Conservation (phyloP, 331 rosid genomes). For the Malus hybrid region DNA sequence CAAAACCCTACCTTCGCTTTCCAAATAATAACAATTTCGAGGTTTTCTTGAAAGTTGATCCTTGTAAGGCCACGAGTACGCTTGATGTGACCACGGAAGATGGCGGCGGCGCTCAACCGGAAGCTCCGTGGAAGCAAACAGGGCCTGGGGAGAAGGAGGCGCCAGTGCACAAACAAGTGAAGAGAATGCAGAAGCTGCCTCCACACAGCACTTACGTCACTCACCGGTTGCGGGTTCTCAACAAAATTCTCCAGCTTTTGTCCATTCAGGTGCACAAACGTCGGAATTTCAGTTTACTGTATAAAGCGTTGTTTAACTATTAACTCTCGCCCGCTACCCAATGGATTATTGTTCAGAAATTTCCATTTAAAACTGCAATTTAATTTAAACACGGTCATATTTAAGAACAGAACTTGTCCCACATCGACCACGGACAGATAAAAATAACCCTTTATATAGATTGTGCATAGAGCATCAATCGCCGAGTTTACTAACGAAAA, state of each 20-base stretch:
- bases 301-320: neutral
- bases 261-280: constrained; percentile 47
- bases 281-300: neutral
- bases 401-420: too few relatives aligned
- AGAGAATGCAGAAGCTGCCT: constrained; percentile 54
- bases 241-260: constrained; percentile 67
- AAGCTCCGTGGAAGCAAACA: constrained; percentile 19
- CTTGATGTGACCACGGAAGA: constrained; percentile 31
- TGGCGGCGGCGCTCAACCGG: constrained; percentile 24
- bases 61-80: neutral
- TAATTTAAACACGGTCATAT: too few relatives aligned
- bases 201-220: constrained; percentile 48
- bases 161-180: constrained; percentile 51
- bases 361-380: too few relatives aligned
- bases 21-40: neutral
- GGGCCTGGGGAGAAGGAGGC: constrained; percentile 48
- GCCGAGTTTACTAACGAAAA: too few relatives aligned
- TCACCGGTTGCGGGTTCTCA: constrained; percentile 74
- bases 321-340: neutral
- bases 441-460: too few relatives aligned
- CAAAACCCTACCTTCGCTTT: neutral
- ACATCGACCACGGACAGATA: too few relatives aligned
- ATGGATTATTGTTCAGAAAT: too few relatives aligned
- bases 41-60: neutral
- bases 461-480: too few relatives aligned